Percentiles rank a stretch among this genome's conserved stretches.
These are phyloP conservation scores for Kockovaella imperatae DNA, from an alignment of 768 basidiomycete genomes.

Conservation along the genomic window DNA sequence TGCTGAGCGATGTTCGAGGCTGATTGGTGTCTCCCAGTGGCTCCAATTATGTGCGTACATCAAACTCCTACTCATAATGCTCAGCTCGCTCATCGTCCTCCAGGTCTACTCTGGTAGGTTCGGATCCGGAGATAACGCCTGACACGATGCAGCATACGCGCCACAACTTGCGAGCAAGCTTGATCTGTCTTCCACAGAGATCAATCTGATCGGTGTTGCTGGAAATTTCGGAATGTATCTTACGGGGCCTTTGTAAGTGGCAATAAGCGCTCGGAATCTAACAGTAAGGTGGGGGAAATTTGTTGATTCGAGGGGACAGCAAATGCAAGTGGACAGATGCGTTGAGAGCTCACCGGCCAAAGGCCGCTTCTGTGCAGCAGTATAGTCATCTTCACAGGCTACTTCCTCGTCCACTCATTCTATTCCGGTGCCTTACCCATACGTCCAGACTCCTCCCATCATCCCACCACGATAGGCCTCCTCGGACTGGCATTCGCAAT, in stretches of 20 bases:
- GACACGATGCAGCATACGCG: constrained; percentile 66
- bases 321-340: constrained; percentile 39
- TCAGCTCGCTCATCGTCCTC: background rate
- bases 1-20: background rate
- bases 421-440: constrained; percentile 53
- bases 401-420: constrained; percentile 63
- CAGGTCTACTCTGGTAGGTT: constrained; percentile 10
- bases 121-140: background rate
- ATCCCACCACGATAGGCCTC: constrained; percentile 42
- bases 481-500: constrained; percentile 56
- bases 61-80: background rate
- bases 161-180: constrained; percentile 77
- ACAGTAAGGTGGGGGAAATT: constrained; percentile 57
- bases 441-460: constrained; percentile 2
- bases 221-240: constrained; percentile 65
- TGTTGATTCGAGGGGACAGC: constrained; percentile 66
- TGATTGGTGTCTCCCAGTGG: constrained; percentile 11
- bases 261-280: background rate
- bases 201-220: constrained; percentile 62
- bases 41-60: constrained; percentile 12
- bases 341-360: background rate
- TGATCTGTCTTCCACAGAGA: constrained; percentile 65
- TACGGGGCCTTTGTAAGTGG: constrained; percentile 56
- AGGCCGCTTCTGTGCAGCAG: constrained; percentile 59
- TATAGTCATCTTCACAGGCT: constrained; percentile 60